Conservation (phyloP, 768 basidiomycete species). For the Mrakia frigida region DNA sequence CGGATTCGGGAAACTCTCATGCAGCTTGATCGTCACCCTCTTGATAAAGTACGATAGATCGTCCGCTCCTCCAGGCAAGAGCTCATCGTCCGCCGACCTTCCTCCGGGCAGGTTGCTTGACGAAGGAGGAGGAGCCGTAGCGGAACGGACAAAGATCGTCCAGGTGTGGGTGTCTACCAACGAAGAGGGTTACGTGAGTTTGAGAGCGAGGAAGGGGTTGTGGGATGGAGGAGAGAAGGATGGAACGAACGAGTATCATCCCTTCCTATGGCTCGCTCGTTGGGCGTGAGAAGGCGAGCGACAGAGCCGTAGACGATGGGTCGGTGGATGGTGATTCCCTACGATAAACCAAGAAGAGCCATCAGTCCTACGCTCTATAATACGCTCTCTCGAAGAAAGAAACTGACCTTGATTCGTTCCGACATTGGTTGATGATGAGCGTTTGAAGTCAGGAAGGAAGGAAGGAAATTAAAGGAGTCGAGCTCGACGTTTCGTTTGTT, state of each 20-base stretch:
- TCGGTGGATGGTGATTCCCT: slow-evolving; percentile 82
- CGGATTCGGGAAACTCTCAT: slow-evolving; percentile 91
- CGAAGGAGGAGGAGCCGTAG: slow-evolving; percentile 55
- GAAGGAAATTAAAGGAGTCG: background rate
- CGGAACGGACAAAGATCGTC: slow-evolving; percentile 91
- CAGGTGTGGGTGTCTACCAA: slow-evolving; percentile 69
- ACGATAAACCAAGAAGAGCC: slow-evolving; percentile 14
- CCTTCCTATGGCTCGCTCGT: slow-evolving; percentile 50
- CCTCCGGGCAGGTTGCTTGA: slow-evolving; percentile 11
- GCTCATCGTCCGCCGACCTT: slow-evolving; percentile 54
- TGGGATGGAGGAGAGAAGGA: slow-evolving; percentile 1
- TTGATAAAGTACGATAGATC: slow-evolving; percentile 89
- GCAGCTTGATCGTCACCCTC: slow-evolving; percentile 92
- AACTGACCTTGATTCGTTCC: slow-evolving; percentile 34
- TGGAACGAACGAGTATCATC: slow-evolving; percentile 37
- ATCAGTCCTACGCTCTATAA: slow-evolving; percentile 13
- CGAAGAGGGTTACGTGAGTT: background rate
- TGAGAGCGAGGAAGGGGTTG: background rate
- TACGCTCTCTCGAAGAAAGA: slow-evolving; percentile 31
- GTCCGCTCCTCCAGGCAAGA: slow-evolving; percentile 67
- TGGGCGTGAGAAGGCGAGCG: slow-evolving; percentile 66
- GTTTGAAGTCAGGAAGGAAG: background rate
- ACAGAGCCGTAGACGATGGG: slow-evolving; percentile 96
- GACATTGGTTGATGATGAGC: slow-evolving; percentile 24
- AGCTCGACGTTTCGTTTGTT: background rate